A percentile compares a stretch with the other conserved stretches of the same genome.
These are phyloP conservation scores for Talaromyces sp. DNA, from an alignment of 2,329 filamentous ascomycete genomes.

Conservation along the genomic window DNA sequence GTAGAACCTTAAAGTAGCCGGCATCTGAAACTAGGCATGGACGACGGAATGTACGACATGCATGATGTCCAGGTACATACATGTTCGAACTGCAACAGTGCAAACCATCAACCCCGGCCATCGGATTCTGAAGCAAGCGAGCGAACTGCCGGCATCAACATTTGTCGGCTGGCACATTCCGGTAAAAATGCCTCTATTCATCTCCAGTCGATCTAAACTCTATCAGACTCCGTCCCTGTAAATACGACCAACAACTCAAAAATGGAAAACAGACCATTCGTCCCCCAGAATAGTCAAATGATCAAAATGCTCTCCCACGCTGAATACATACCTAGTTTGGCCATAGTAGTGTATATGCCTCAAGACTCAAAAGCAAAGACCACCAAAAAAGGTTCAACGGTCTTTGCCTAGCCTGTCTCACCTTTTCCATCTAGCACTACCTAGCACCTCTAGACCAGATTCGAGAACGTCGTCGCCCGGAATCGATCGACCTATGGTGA, in stretches of 20 bases:
- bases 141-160: too few species aligned
- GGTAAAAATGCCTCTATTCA: background rate
- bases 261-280: background rate
- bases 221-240: too few species aligned
- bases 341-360: background rate
- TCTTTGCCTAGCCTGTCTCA: background rate
- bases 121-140: background rate
- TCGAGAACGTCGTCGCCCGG: background rate
- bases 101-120: background rate
- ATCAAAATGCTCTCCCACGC: too few species aligned
- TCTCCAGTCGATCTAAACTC: too few species aligned
- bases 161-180: background rate
- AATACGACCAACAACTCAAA: background rate
- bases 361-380: too few species aligned
- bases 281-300: too few species aligned
- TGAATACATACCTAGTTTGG: too few species aligned
- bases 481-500: background rate
- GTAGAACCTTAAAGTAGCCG: background rate
- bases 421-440: background rate
- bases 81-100: background rate
- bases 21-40: background rate
- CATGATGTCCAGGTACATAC: background rate
- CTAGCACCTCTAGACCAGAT: background rate
- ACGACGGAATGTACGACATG: background rate
- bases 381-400: background rate